Evolutionary conservation across 2,329 filamentous ascomycete genomes (phyloP), one percentile per base, ranked within the genome.

Genomic region (Parasarocladium wereldwijsianum): DNA sequence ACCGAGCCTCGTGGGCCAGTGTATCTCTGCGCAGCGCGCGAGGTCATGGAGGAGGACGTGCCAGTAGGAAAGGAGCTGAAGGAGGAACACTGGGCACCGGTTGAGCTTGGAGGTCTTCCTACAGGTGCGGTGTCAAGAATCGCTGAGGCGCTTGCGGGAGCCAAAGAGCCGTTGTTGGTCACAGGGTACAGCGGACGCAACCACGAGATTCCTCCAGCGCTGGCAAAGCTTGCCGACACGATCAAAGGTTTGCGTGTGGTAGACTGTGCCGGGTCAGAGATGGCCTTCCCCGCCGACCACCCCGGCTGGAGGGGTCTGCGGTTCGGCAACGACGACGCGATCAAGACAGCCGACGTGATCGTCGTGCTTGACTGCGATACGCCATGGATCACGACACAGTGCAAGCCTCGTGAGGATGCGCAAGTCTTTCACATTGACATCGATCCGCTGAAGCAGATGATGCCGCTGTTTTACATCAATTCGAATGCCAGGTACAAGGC

Each of bases 361-460:
- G 40, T 94, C 1, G 76, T 93, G 3, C 47, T 93, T 15, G 80
- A 94, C 51, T 92, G 84, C 38, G 86, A 94, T 45, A 84, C 93
- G 0, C 86, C 86, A 0, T 94, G 85, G 84, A 85, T 94, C 32
- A 75, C 77, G n/a, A 90, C 83, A 0, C 71, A 73, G 11, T 73
- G 68, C 50, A 60, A 60, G 38, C 73, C 73, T 0, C 50, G 50
- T 2, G 49, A 55, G 3, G 58, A 62, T 11, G 64, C 66, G 13
- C 60, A 58, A 36, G 55, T 78, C 32, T 76, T 69, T 51, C 73
- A 78, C 41, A 61, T 78, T 24, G 73, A 78, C 39, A 59, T 74
- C 27, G 73, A 78, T 39, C 70, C 73, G 1, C 52, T 77, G 15
- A 78, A 78, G 55, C 70, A 77, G 48, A 65, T 76, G 48, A 84